Evolutionary conservation across 2,329 filamentous ascomycete species (phyloP).

Genomic region (Neofusicoccum cordaticola): DNA sequence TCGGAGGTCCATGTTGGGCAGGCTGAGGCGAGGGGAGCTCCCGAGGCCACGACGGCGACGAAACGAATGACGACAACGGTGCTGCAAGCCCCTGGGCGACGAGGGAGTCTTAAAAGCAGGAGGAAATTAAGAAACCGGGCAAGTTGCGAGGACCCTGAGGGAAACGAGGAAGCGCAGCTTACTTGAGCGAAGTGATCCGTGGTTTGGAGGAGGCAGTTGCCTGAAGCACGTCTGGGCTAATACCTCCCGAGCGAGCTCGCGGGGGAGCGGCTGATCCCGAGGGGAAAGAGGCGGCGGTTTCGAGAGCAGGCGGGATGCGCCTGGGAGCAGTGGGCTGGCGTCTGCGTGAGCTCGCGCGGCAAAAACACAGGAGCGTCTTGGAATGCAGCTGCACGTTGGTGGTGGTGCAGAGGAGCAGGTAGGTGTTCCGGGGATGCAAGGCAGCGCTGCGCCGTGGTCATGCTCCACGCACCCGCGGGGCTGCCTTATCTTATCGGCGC

Average conservation of each 20-base stretch:
- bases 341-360: background rate
- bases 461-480: conserved; percentile 14
- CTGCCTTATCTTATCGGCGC: conserved; percentile 12
- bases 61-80: conserved; percentile 3
- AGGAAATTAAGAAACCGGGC: conserved; percentile 12
- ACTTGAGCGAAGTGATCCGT: conserved; percentile 7
- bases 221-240: conserved; percentile 8
- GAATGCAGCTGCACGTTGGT: background rate
- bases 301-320: background rate
- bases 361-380: background rate
- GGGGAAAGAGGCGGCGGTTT: conserved; percentile 1
- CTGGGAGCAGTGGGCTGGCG: background rate
- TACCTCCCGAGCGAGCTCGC: conserved; percentile 8
- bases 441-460: conserved; percentile 12
- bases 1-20: conserved; percentile 14
- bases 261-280: conserved; percentile 14
- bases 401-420: background rate
- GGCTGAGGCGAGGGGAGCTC: conserved; percentile 4
- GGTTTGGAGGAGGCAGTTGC: background rate
- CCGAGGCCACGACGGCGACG: conserved; percentile 14
- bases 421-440: conserved; percentile 16
- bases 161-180: conserved; percentile 13
- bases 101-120: background rate
- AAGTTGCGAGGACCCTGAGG: background rate
- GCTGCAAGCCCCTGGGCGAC: conserved; percentile 11